Conservation (phyloP, 345 rosid species). For the Pseudoturritis turrita region DNA sequence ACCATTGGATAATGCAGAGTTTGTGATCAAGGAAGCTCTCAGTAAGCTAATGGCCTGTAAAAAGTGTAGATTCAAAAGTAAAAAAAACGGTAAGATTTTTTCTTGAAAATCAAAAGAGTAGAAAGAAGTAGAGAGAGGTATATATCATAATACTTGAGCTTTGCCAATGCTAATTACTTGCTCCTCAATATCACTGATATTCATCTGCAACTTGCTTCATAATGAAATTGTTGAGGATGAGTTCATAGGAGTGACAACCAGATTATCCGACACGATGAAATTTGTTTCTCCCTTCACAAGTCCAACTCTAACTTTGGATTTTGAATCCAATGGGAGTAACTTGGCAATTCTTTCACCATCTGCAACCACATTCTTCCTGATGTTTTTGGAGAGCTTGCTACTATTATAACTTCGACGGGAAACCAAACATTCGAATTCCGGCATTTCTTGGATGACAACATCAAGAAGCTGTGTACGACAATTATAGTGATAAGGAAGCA, state of each 20-base stretch:
- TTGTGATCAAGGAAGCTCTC: constrained; percentile 16
- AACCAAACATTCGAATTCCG: constrained; percentile 3
- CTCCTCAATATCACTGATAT: constrained; percentile 8
- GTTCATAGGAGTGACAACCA: constrained; percentile 7
- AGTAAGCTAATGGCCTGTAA: constrained; percentile 20
- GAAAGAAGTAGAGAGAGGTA: too few relatives aligned
- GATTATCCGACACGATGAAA: constrained; percentile 23
- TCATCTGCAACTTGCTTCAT: constrained; percentile 9
- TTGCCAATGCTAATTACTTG: constrained; percentile 18
- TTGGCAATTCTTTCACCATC: not conserved
- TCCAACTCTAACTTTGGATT: not conserved
- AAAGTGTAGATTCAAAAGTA: not conserved
- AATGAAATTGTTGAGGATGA: constrained; percentile 17
- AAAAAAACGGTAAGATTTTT: too few relatives aligned
- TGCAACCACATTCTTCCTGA: not conserved
- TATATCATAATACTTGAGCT: too few relatives aligned
- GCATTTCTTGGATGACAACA: not conserved
- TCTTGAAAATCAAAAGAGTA: not conserved
- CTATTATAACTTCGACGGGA: too few relatives aligned
- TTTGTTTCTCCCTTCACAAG: constrained; percentile 4
- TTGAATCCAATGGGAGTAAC: not conserved
- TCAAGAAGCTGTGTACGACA: not conserved
- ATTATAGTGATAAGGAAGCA: not conserved
- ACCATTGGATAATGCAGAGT: constrained; percentile 16
- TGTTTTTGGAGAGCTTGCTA: too few relatives aligned